Evolutionary conservation across 2,329 filamentous ascomycete species (phyloP).

Genomic region (Nothophoma quercina): DNA sequence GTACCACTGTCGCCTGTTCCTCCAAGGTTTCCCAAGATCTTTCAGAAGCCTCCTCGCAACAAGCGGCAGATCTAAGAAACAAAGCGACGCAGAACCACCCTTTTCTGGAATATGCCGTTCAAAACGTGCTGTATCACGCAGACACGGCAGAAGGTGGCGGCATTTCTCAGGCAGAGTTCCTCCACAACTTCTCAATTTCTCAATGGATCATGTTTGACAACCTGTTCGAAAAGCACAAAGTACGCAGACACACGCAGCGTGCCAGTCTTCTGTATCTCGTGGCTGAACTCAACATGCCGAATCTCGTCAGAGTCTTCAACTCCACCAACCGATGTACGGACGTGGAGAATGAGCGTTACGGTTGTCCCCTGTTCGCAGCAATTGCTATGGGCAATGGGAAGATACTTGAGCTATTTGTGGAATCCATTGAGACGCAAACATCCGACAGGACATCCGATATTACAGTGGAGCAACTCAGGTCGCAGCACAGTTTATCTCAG

Average conservation of each 20-base stretch:
- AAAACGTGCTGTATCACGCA: constrained; percentile 53
- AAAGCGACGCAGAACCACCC: constrained; percentile 42
- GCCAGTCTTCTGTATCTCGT: constrained; percentile 30
- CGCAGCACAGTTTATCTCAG: neutral
- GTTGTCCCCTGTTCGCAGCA: constrained; percentile 11
- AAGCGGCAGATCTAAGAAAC: neutral
- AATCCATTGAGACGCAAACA: neutral
- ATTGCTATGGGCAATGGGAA: neutral
- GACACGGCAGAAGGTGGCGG: constrained; percentile 42
- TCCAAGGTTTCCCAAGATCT: neutral
- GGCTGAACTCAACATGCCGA: constrained; percentile 29
- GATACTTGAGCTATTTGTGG: neutral
- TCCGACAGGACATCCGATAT: neutral
- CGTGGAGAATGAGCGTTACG: constrained; percentile 41
- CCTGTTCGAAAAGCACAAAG: constrained; percentile 40
- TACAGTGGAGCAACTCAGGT: neutral
- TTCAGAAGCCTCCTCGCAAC: neutral
- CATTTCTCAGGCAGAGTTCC: constrained; percentile 27
- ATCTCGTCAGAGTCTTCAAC: constrained; percentile 40
- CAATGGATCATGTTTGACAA: constrained; percentile 46
- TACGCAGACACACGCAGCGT: constrained; percentile 21
- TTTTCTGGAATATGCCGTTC: constrained; percentile 58
- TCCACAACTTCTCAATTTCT: constrained; percentile 32
- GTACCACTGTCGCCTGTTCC: constrained; percentile 15
- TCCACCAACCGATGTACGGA: constrained; percentile 25